These are phyloP conservation scores for Aspergillus quadricinctus DNA, from an alignment of 2,329 filamentous ascomycete genomes.

Conservation along the genomic window DNA sequence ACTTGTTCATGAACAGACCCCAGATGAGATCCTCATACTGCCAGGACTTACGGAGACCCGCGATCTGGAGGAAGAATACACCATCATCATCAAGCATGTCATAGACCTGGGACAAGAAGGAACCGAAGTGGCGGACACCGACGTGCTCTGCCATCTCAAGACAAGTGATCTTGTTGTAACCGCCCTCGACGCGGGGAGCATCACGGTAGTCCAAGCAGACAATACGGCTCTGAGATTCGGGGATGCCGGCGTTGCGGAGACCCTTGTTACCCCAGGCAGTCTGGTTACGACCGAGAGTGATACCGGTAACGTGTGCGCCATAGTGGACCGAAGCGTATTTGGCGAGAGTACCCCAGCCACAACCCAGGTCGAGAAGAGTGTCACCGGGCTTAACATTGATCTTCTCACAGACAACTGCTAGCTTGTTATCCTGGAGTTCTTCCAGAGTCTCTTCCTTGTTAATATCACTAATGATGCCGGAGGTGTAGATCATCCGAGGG, in stretches of 20 bases:
- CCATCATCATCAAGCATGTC: conserved; percentile 97
- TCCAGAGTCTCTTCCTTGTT: conserved; percentile 86
- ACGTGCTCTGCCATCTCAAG: conserved; percentile 99
- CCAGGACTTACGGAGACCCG: conserved; percentile 89
- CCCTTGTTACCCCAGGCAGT: conserved; percentile 94
- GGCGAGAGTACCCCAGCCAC: conserved; percentile 94
- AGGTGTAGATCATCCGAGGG: conserved; percentile 98
- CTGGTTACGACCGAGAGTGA: conserved; percentile 94
- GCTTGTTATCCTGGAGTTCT: conserved; percentile 95
- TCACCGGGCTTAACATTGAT: conserved; percentile 79
- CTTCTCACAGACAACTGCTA: conserved; percentile 93
- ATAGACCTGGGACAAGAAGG: conserved; percentile 80
- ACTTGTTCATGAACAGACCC: conserved; percentile 99
- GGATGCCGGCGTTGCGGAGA: conserved; percentile 73
- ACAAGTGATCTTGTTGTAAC: conserved; percentile 93
- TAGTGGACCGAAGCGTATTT: conserved; percentile 92
- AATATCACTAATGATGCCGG: conserved; percentile 85
- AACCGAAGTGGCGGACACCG: conserved; percentile 79
- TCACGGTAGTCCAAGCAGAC: conserved; percentile 98
- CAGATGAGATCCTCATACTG: conserved; percentile 97
- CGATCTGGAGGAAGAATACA: conserved; percentile 92
- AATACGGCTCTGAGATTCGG: conserved; percentile 85
- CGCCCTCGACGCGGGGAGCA: conserved; percentile 70
- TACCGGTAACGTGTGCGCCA: conserved; percentile 76
- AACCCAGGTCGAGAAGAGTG: conserved; percentile 86